These are phyloP conservation scores for Penicillium sp. DNA, from an alignment of 2,329 filamentous ascomycete genomes.

Conservation along the genomic window DNA sequence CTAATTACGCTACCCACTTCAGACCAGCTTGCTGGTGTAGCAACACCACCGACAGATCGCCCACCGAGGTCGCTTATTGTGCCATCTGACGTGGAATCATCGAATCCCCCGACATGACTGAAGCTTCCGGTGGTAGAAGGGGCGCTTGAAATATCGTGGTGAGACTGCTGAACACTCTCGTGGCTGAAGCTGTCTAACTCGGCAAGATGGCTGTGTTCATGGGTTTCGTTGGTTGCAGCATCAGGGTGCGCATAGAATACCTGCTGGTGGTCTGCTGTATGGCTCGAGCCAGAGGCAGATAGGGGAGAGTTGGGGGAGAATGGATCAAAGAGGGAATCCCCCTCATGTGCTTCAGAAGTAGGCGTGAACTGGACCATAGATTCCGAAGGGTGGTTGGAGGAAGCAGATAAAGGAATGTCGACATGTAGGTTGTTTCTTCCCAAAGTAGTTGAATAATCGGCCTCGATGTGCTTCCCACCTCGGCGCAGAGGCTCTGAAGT, in stretches of 20 bases:
- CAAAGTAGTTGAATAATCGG: constrained; percentile 6
- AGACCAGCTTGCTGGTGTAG: constrained; percentile 46
- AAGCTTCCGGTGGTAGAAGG: constrained; percentile 40
- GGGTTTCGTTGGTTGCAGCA: constrained; percentile 19
- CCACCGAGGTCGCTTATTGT: constrained; percentile 41
- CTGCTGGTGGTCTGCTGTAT: constrained; percentile 35
- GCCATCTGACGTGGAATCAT: constrained; percentile 38
- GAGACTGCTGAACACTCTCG: constrained; percentile 12
- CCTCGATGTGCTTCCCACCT: constrained; percentile 17
- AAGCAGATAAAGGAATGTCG: constrained; percentile 31
- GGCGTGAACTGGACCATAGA: constrained; percentile 47
- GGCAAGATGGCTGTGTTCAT: constrained; percentile 17
- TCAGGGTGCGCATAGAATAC: constrained; percentile 37
- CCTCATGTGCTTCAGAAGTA: constrained; percentile 42
- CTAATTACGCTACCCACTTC: constrained; percentile 47
- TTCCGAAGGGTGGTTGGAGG: constrained; percentile 43
- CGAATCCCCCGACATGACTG: constrained; percentile 38
- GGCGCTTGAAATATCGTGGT: constrained; percentile 33
- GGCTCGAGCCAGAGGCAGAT: constrained; percentile 28
- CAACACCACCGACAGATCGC: constrained; percentile 30
- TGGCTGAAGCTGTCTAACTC: constrained; percentile 13
- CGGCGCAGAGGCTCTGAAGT: constrained; percentile 29
- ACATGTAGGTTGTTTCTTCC: constrained; percentile 27
- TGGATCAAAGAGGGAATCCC: constrained; percentile 24
- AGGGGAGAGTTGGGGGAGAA: constrained; percentile 20